A percentile compares a stretch with the other conserved stretches of the same genome.
phyloP scores from a whole-genome alignment of 768 basidiomycete genomes.

The Phlebiopsis gigantea region DNA sequence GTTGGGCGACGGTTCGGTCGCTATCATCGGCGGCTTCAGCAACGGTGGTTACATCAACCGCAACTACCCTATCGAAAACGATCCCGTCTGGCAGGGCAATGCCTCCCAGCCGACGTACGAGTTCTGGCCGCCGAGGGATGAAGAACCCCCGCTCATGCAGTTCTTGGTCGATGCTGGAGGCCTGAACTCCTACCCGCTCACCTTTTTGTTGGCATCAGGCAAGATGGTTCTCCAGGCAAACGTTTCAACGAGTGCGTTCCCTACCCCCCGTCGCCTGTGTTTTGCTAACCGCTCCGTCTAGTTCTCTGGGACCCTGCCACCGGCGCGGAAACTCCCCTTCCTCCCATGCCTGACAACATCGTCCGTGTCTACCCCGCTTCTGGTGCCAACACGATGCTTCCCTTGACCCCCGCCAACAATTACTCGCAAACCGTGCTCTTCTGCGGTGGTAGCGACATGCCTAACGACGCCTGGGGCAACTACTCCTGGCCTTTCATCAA shows the following conservation, averaged over 20 bases:
- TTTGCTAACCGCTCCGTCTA: too few species aligned
- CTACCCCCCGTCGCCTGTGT: too few species aligned
- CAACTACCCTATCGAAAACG: slow-evolving; percentile 56
- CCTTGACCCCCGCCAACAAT: slow-evolving; percentile 84
- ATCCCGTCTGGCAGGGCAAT: slow-evolving; percentile 58
- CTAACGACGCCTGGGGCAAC: slow-evolving; percentile 67
- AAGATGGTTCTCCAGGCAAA: slow-evolving; percentile 83
- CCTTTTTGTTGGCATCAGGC: slow-evolving; percentile 71
- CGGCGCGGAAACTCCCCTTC: slow-evolving; percentile 59
- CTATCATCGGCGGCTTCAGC: slow-evolving; percentile 76
- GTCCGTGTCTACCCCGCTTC: slow-evolving; percentile 88
- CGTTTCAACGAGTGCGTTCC: slow-evolving; percentile 58
- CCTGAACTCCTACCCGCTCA: slow-evolving; percentile 71
- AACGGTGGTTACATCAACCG: slow-evolving; percentile 78
- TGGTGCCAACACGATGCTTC: slow-evolving; percentile 85
- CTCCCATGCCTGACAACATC: slow-evolving; percentile 68
- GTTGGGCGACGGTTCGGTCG: slow-evolving; percentile 70
- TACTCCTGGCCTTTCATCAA: slow-evolving; percentile 69
- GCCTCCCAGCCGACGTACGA: slow-evolving; percentile 81
- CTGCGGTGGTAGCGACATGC: slow-evolving; percentile 85
- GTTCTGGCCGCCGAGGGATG: slow-evolving; percentile 65
- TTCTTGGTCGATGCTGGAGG: slow-evolving; percentile 73
- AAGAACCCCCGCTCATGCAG: slow-evolving; percentile 44
- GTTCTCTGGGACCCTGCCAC: slow-evolving; percentile 47
- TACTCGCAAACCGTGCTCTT: slow-evolving; percentile 83